A percentile compares a stretch with the other conserved stretches of the same genome.
Evolutionary conservation across 2,329 filamentous ascomycete genomes (phyloP).

Genomic region (Xylaria arbuscula): DNA sequence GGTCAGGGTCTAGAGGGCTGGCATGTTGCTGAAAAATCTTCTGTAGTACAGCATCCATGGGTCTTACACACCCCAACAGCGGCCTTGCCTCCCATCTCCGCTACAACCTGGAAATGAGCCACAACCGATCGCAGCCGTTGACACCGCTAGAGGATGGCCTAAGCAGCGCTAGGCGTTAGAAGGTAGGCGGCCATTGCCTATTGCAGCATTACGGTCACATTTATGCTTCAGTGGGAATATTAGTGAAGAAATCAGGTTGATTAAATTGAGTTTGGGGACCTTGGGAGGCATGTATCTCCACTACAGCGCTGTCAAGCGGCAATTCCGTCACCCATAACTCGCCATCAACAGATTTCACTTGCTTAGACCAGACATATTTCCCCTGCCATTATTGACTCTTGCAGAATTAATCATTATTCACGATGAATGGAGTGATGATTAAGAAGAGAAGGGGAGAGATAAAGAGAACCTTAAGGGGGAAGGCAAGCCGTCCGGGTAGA

Average conservation of each 20-base stretch:
- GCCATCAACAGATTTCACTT: background rate
- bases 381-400: background rate
- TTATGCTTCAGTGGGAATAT: conserved; percentile 25
- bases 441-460: background rate
- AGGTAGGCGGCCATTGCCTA: conserved; percentile 26
- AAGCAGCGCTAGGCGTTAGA: conserved; percentile 21
- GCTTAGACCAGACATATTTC: background rate
- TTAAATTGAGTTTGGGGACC: conserved; percentile 19
- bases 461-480: background rate
- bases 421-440: background rate
- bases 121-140: conserved; percentile 12
- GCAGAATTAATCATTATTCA: background rate
- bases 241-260: conserved; percentile 28
- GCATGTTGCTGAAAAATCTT: conserved; percentile 23
- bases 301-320: conserved; percentile 13
- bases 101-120: conserved; percentile 13
- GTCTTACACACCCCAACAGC: background rate
- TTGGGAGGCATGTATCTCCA: conserved; percentile 9
- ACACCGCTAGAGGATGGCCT: conserved; percentile 12
- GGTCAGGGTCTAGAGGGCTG: conserved; percentile 1
- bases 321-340: conserved; percentile 10
- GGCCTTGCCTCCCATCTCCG: conserved; percentile 16
- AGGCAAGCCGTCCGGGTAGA: background rate
- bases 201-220: conserved; percentile 19
- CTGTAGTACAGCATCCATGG: background rate